A percentile compares a stretch with the other conserved stretches of the same genome.
These are phyloP conservation scores for Amanita rubescens DNA, from an alignment of 768 basidiomycete species.

Conservation along the genomic window DNA sequence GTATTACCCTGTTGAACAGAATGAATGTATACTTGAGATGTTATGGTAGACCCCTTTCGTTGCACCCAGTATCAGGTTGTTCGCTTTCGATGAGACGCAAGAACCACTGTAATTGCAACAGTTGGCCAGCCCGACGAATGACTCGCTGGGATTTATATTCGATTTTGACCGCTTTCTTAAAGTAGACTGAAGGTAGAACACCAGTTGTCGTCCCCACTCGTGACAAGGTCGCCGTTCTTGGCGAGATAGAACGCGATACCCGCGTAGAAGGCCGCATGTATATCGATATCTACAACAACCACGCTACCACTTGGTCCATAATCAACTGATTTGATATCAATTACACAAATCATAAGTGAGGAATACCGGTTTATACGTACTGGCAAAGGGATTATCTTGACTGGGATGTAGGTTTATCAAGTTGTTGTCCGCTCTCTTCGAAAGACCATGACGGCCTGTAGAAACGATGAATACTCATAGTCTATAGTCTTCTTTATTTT, in stretches of 20 bases:
- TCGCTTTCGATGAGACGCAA: no score
- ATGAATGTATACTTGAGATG: background rate
- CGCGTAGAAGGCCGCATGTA: background rate
- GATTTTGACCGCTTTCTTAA: slow-evolving; percentile 3
- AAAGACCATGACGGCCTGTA: background rate
- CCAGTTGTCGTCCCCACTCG: background rate
- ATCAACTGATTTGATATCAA: background rate
- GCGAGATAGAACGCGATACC: slow-evolving; percentile 4
- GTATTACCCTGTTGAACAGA: background rate
- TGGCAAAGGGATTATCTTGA: background rate
- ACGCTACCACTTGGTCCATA: background rate
- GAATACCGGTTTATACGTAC: background rate
- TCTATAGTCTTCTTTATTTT: background rate
- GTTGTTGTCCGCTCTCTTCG: background rate
- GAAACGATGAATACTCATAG: background rate
- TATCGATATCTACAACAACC: background rate
- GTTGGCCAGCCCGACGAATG: no score
- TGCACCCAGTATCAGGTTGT: no score
- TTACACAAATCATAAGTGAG: background rate
- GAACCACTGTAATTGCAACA: no score
- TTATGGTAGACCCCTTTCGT: background rate
- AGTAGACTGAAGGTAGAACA: background rate
- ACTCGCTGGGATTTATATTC: background rate
- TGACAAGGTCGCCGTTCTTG: background rate
- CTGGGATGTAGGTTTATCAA: background rate